Evolutionary conservation across 1,139 yeast genomes (phyloP).

Genomic region (Saccharomyces hybrid): DNA sequence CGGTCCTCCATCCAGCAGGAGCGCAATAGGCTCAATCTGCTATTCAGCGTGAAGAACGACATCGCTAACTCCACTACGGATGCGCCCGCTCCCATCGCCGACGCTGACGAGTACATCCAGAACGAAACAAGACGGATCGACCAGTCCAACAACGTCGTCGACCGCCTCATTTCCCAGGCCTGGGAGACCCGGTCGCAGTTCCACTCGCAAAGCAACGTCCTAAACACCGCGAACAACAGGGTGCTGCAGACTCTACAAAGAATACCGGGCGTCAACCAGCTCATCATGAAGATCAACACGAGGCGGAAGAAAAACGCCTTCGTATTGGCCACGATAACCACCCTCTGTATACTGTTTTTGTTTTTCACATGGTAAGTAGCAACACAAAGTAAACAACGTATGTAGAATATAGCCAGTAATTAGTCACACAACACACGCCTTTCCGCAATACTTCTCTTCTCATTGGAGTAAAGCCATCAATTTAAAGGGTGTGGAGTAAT

Average conservation of each 20-base stretch:
- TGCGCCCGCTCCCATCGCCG: conserved; percentile 20
- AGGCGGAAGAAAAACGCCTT: conserved; percentile 83
- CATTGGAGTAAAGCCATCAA: neutral
- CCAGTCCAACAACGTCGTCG: conserved; percentile 68
- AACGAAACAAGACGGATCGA: conserved; percentile 73
- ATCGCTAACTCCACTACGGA: conserved; percentile 36
- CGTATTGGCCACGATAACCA: conserved; percentile 66
- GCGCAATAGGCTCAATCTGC: conserved; percentile 63
- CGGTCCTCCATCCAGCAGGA: conserved; percentile 58
- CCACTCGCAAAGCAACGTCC: conserved; percentile 55
- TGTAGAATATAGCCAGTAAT: neutral
- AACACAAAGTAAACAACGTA: neutral
- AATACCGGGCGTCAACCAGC: conserved; percentile 75
- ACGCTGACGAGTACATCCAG: conserved; percentile 62
- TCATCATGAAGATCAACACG: conserved; percentile 76
- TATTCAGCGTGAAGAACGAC: conserved; percentile 71
- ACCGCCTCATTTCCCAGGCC: conserved; percentile 72
- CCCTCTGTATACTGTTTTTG: conserved; percentile 63
- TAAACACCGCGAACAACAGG: conserved; percentile 58
- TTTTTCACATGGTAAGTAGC: conserved; percentile 41
- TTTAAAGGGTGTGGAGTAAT: conserved; percentile 1
- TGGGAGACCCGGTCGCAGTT: conserved; percentile 85
- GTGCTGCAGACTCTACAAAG: conserved; percentile 53
- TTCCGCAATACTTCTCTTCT: neutral
- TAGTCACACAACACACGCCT: neutral